Evolutionary conservation across 768 basidiomycete genomes (phyloP).

Genomic region (Lentinula sp.): DNA sequence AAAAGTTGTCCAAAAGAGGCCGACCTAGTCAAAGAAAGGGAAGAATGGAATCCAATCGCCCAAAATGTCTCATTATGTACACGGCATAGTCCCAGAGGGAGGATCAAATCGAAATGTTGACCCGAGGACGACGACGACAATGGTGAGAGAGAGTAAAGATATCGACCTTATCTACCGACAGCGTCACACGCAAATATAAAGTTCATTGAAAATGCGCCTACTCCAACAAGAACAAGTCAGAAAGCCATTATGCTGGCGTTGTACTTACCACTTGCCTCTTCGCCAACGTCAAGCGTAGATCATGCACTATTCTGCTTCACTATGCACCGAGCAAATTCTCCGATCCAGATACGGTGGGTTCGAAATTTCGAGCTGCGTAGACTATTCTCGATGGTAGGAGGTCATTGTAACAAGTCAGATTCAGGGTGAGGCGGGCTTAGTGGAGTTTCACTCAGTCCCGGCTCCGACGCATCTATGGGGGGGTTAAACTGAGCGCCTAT

Average conservation of each 20-base stretch:
- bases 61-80: no score
- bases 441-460: no score
- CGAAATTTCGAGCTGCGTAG: conserved; percentile 31
- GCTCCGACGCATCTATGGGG: no score
- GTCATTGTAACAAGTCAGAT: background rate
- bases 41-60: no score
- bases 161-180: no score
- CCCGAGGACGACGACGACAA: no score
- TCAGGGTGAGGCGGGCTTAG: background rate
- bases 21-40: no score
- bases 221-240: conserved; percentile 21
- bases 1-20: no score
- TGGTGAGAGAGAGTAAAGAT: no score
- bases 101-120: no score
- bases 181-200: conserved; percentile 13
- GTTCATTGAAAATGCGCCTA: conserved; percentile 46
- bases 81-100: no score
- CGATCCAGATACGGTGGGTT: conserved; percentile 29
- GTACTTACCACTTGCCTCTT: conserved; percentile 32
- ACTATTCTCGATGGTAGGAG: conserved; percentile 40
- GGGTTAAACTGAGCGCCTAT: no score
- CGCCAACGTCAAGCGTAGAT: conserved; percentile 49
- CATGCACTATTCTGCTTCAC: conserved; percentile 35
- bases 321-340: conserved; percentile 29
- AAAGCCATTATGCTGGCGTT: background rate